Base-by-base conservation (phyloP, 2,329 filamentous ascomycete genomes). In the Exserohilum turcica region DNA sequence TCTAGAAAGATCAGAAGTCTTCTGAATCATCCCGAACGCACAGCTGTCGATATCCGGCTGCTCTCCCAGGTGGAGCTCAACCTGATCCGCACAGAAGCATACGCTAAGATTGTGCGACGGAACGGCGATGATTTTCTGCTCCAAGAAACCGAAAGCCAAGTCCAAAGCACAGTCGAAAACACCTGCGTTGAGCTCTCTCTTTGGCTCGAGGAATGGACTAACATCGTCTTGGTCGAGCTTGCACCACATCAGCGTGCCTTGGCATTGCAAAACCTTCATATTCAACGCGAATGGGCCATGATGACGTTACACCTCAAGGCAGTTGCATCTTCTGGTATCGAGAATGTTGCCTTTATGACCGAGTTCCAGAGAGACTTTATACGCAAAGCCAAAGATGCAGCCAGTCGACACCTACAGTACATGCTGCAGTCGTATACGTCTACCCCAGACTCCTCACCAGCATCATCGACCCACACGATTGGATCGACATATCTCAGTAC, bases 261-360 rank as follows among this genome's bases (percentile, higher is more conserved):
- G n/a, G 67, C 67, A 0, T 56, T 77, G 0, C 67, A 79, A 4
- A 82, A 83, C 16, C 66, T 84, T 1, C 74, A 75, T 2, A 78
- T 84, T 0, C 81, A 84, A 58, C 77, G 77, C 52, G 80, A 80
- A 56, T 84, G 82, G 82, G 78, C 80, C 1, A 75, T 81, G 13
- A 79, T 80, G 37, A 82, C 82, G 62, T 74, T 81, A 0, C 72
- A 82, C 51, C 79, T 81, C 40, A 79, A 81, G 61, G 81, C 80
- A 0, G 65, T 84, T 0, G 77, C 79, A 36, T 73, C 74, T 4
- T 76, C 79, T 45, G 79, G 79, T 3, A 76, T 80, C 6, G 78
- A 81, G 39, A 81, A 82, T 38, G 74, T 82, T 31, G 78, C 77
- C 24, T 72, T 80, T 2, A 83, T 84, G 80, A 79, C 78, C 0